Base-by-base conservation (phyloP, 1,284 basidiomycete genomes). In the Tilletia walkeri region DNA sequence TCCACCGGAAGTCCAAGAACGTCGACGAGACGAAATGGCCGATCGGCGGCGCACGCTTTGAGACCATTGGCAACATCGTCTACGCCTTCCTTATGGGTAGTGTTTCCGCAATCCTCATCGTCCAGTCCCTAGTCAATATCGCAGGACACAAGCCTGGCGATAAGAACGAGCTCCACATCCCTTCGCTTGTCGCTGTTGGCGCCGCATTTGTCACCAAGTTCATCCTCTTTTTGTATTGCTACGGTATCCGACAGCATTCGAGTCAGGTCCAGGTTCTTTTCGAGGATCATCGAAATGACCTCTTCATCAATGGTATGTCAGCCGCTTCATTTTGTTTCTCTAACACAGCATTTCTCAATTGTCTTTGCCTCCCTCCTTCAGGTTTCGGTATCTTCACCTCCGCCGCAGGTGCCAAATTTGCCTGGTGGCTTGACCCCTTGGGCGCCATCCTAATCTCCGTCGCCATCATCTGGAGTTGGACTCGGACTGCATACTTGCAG, bases 191-290 rank as follows among this genome's bases (percentile, higher is more conserved):
- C 49, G 89, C 92, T 5, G 95, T 97, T 7, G 89, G 87, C 2
- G 88, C 90, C 7, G 93, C 94, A 2, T 88, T 95, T 75, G 89
- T 92, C 75, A 90, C 92, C 76, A 99, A 99, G 84, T 87, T 93
- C 54, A 45, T 89, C 0, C 88, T 99, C 53, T 97, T 96, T 85
- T 56, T 94, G 4, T 95, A 95, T 85, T 95, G 94, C 84, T 89
- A 86, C 76, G 88, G 91, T 2, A 87, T 95, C 67, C 89, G 92
- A 53, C 87, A 87, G 53, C 89, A 89, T 73, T 93, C 91, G 7
- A 93, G 91, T 76, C 95, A 99, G 84, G 94, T 99, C 1, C 89
- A 90, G 69, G 90, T 97, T 4, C 88, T 98, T 34, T 98, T 93
- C 92, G 93, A 96, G 83, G 95, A 97, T 81, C 95, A 97, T 72